Conservation (phyloP, 2,329 filamentous ascomycete genomes). For the Colletotrichum liriopes region DNA sequence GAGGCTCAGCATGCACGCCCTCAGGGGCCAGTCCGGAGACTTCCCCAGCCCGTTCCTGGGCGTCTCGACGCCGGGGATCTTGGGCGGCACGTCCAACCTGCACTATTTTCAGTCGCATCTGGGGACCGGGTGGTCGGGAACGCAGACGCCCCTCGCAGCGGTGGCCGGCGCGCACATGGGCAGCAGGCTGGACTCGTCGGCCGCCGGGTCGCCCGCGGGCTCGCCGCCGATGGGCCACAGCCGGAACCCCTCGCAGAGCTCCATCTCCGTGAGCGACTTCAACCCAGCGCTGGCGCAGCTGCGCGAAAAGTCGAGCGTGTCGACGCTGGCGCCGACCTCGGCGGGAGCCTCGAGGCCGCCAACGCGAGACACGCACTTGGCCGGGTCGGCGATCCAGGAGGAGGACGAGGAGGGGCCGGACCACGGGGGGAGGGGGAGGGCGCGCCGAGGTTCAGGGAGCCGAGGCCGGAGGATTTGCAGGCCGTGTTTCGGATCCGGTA, state of each 20-base stretch:
- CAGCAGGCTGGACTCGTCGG: constrained; percentile 46
- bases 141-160: constrained; percentile 84
- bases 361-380: constrained; percentile 65
- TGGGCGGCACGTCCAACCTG: constrained; percentile 82
- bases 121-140: constrained; percentile 79
- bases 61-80: constrained; percentile 73
- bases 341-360: constrained; percentile 69
- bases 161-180: constrained; percentile 76
- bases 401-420: constrained; percentile 51
- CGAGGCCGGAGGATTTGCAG: constrained; percentile 88
- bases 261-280: constrained; percentile 62
- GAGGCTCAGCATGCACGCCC: constrained; percentile 57
- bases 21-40: constrained; percentile 54
- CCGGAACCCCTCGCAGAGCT: constrained; percentile 63
- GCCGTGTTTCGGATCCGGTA: constrained; percentile 94
- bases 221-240: constrained; percentile 53
- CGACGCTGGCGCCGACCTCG: constrained; percentile 72
- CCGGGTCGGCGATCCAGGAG: constrained; percentile 54
- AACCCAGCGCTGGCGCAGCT: constrained; percentile 50
- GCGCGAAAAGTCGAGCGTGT: constrained; percentile 74
- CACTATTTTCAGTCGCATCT: constrained; percentile 88
- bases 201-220: constrained; percentile 32
- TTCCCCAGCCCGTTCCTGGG: constrained; percentile 71
- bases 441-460: constrained; percentile 76
- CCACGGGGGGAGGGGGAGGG: constrained; percentile 44